Base-by-base conservation (phyloP, 345 rosid genomes). In the Acer negundo region DNA sequence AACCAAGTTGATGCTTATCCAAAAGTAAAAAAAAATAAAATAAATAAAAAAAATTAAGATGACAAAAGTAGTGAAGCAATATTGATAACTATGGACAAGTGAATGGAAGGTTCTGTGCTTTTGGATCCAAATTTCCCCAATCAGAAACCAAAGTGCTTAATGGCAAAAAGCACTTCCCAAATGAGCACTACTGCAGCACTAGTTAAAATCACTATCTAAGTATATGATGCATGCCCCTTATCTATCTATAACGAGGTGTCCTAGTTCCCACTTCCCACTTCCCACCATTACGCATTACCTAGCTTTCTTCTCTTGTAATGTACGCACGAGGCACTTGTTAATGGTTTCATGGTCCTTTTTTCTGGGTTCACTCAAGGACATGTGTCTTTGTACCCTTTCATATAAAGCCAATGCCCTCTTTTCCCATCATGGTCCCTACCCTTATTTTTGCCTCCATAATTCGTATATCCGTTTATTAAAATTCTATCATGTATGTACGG, bases 1-100 rank as follows among this genome's bases (percentile, higher is more conserved):
- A n/a, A 8, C 22, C 56, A 67, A 75, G 58, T 28, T 46, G 19
- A 70, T 73, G 72, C 67, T 81, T 70, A 71, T 77, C 81, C 83
- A 62, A 23, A 74, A 72, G 8, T 23, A 38, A 69, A 55, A 40
- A 46, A 42, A 78, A 19, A n/a, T n/a, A 23, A 74, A 72, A 6
- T 23, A 38, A 69, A 55, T 23, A 38, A 69, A 55, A 40, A 46
- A 42, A 78, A 19, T 22, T 49, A 17, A 70, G 77, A 63, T 38
- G 51, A 49, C 6, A 7, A 69, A 69, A 73, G 46, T 55, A 58
- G 51, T 44, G 28, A 23, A 64, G 56, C 73, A 80, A 6, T 46
- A 4, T 0, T 10, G 72, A 51, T 51, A 7, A 76, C 44, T 20
- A 72, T 12, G 53, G 70, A 20, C 17, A 58, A 64, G 35, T 64